Conservation (phyloP, 306 rosid genomes). For the Dicorynia guianensis region DNA sequence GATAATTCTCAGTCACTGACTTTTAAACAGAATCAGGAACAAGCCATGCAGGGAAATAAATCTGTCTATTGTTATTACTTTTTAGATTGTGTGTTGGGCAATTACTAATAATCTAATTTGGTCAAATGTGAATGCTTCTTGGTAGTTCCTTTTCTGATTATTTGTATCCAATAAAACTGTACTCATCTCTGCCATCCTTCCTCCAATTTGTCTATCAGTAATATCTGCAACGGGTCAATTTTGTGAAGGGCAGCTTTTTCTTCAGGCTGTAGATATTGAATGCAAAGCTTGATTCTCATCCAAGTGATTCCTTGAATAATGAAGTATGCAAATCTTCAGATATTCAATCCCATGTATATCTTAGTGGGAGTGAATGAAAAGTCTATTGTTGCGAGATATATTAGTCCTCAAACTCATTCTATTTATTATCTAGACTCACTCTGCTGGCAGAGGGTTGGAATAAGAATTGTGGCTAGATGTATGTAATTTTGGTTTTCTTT, state of each 20-base stretch:
- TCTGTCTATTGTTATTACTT: neutral
- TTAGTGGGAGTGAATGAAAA: neutral
- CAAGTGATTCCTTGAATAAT: slow-evolving; percentile 50
- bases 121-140: neutral
- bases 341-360: neutral
- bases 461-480: neutral
- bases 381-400: slow-evolving; percentile 1
- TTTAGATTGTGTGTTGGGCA: neutral
- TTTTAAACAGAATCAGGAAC: neutral
- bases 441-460: neutral
- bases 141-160: neutral
- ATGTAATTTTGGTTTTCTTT: neutral
- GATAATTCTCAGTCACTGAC: neutral
- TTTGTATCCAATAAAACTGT: neutral
- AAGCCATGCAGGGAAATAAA: neutral
- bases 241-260: slow-evolving; percentile 28
- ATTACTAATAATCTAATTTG: neutral
- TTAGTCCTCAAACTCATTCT: neutral
- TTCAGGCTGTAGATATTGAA: slow-evolving; percentile 51
- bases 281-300: slow-evolving; percentile 50
- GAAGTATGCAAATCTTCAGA: slow-evolving; percentile 50
- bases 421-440: neutral
- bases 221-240: slow-evolving; percentile 20
- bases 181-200: neutral
- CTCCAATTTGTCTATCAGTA: slow-evolving; percentile 5